Conservation (phyloP, 768 basidiomycete species). For the Boletus patriciae region DNA sequence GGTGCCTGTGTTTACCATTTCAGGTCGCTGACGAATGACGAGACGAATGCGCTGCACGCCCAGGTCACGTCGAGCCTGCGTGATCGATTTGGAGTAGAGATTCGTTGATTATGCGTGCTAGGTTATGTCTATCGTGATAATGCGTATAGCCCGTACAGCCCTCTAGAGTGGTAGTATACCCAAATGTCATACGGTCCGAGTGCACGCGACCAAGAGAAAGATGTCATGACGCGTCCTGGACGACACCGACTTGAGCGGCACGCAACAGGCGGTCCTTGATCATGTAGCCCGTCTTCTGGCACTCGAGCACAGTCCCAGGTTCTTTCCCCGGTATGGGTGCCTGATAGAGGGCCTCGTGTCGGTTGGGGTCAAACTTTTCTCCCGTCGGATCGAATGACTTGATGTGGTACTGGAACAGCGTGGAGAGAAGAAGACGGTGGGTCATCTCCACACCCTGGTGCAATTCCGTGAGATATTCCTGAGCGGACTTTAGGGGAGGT, state of each 20-base stretch:
- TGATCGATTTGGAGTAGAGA: slow-evolving; percentile 76
- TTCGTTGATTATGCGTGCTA: slow-evolving; percentile 64
- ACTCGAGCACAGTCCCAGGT: slow-evolving; percentile 87
- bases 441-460: slow-evolving; percentile 90
- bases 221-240: slow-evolving; percentile 56
- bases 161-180: slow-evolving; percentile 28
- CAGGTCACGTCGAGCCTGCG: slow-evolving; percentile 55
- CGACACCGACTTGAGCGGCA: slow-evolving; percentile 96
- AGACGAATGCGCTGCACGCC: slow-evolving; percentile 79
- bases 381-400: slow-evolving; percentile 91
- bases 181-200: slow-evolving; percentile 8
- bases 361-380: slow-evolving; percentile 92
- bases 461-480: slow-evolving; percentile 64
- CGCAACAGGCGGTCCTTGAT: slow-evolving; percentile 93
- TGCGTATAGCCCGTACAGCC: slow-evolving; percentile 23
- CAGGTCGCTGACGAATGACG: slow-evolving; percentile 86
- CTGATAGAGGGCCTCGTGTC: slow-evolving; percentile 94
- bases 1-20: slow-evolving; percentile 3
- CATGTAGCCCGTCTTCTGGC: slow-evolving; percentile 87
- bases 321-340: slow-evolving; percentile 87
- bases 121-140: slow-evolving; percentile 36
- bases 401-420: slow-evolving; percentile 88
- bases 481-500: slow-evolving; percentile 49
- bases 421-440: slow-evolving; percentile 84
- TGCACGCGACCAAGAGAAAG: not conserved